Base-by-base conservation (phyloP, 768 basidiomycete species). In the Russula emetica region DNA sequence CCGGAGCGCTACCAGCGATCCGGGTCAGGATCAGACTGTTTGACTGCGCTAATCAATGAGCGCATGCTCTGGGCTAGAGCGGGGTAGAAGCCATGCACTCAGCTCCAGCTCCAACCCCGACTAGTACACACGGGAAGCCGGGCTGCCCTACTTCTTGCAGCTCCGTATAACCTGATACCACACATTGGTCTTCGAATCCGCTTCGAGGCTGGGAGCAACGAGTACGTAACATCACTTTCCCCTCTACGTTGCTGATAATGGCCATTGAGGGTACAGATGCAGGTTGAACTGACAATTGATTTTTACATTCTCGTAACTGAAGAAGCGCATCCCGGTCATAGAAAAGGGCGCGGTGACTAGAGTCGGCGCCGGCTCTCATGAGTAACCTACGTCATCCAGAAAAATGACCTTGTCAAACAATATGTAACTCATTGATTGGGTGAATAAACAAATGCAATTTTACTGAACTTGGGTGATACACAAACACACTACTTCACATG, bases 221-320 rank as follows among this genome's bases (percentile, higher is more conserved):
- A 42, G 55, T 20, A 26, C 28, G 38, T 56, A 26, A 56, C 16
- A 28, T 47, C 22, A 22, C 45, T 11, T 30, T 10, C 51, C 10
- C 26, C 22, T 11, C 54, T 34, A 13, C 4, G 30, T 10, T n/a
- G 55, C 50, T 47, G 56, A 60, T 54, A 14, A 53, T 56, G 8
- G 34, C 49, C 34, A 63, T 16, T 28, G n/a, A 55, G 85, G 83
- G 80, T 49, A 28, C 77, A 40, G 76, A 79, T 22, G 80, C 78
- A 60, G 82, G 78, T 52, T 87, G 85, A 85, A 75, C 78, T 44
- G 80, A 85, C 67, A 75, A 83, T 72, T 85, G 85, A 18, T 69
- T 16, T 18, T 28, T 8, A 18, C 24, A 28, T 50, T 28, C 49
- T 34, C 20, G 26, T 30, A 26, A 13, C 57, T 44, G 22, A 47